These are phyloP conservation scores for Tolypocladium ophioglossoides DNA, from an alignment of 2,329 filamentous ascomycete genomes.

Conservation along the genomic window DNA sequence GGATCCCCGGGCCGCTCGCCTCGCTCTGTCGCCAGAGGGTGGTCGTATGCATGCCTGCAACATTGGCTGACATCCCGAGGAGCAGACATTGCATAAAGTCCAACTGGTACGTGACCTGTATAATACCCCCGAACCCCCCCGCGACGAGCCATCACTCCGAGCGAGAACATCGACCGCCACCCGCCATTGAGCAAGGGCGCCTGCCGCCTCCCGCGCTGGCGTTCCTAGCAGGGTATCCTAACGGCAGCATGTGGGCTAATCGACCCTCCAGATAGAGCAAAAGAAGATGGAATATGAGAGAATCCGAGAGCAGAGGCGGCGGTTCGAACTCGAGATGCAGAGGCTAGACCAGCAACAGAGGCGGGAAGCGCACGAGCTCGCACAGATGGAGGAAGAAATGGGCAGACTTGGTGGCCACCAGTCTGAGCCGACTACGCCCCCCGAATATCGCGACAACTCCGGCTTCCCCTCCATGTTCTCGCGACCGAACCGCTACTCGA, in stretches of 20 bases:
- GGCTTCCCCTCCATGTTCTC: slow-evolving; percentile 74
- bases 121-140: not conserved
- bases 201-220: not conserved
- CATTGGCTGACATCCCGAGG: slow-evolving; percentile 15
- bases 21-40: not conserved
- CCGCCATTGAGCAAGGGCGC: not conserved
- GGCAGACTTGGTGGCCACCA: slow-evolving; percentile 59
- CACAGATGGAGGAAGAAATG: slow-evolving; percentile 74
- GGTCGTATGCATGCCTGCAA: slow-evolving; percentile 1
- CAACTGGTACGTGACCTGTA: slow-evolving; percentile 56
- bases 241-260: slow-evolving; percentile 21
- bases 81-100: slow-evolving; percentile 57
- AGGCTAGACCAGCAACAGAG: slow-evolving; percentile 77
- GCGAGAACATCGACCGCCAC: not conserved
- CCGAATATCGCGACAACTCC: slow-evolving; percentile 72
- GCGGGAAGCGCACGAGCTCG: slow-evolving; percentile 72
- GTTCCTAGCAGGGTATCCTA: not conserved
- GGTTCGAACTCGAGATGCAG: slow-evolving; percentile 88
- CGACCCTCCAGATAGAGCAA: slow-evolving; percentile 64
- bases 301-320: slow-evolving; percentile 76
- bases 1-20: not conserved
- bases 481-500: slow-evolving; percentile 78
- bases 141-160: not conserved
- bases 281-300: slow-evolving; percentile 89
- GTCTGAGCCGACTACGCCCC: slow-evolving; percentile 92